These are phyloP conservation scores for Scheffersomyces stipitis DNA, from an alignment of 805 yeast species.

Conservation along the genomic window DNA sequence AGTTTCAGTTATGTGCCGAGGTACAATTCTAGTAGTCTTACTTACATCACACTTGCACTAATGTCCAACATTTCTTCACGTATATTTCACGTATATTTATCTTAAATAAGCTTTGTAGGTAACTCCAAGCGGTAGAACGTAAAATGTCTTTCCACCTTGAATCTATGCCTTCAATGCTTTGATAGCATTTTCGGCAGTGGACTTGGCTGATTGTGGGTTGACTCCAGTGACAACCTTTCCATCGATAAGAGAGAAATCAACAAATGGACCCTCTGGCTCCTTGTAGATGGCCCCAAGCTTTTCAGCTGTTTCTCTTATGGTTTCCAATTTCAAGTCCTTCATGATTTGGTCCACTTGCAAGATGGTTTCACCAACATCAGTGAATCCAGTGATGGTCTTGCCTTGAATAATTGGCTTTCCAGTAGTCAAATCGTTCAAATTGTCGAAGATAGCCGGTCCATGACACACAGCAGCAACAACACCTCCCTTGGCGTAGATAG, in stretches of 20 bases:
- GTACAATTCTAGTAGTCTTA: no score
- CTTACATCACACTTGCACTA: no score
- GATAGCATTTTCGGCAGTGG: conserved; percentile 46
- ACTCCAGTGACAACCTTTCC: conserved; percentile 65
- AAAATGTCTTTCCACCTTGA: no score
- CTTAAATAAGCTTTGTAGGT: no score
- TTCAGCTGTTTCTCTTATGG: conserved; percentile 39
- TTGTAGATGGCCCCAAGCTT: conserved; percentile 14
- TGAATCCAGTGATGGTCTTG: conserved; percentile 60
- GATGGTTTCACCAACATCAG: conserved; percentile 51
- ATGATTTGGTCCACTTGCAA: conserved; percentile 16
- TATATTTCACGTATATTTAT: no score
- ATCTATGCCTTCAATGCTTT: conserved; percentile 5
- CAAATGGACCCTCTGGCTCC: conserved; percentile 44
- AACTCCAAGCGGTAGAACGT: not conserved
- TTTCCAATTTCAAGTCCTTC: conserved; percentile 22
- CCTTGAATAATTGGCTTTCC: conserved; percentile 51
- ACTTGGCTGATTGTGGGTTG: conserved; percentile 58
- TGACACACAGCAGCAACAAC: conserved; percentile 67
- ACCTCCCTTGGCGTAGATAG: conserved; percentile 52
- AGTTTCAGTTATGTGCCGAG: no score
- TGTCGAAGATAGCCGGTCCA: conserved; percentile 61
- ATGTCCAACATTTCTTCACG: no score
- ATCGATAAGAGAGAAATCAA: conserved; percentile 49
- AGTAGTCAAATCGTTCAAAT: conserved; percentile 39